Conservation (phyloP, 371 early-diverging fungal species). For the Syncephalastrum contaminatum region DNA sequence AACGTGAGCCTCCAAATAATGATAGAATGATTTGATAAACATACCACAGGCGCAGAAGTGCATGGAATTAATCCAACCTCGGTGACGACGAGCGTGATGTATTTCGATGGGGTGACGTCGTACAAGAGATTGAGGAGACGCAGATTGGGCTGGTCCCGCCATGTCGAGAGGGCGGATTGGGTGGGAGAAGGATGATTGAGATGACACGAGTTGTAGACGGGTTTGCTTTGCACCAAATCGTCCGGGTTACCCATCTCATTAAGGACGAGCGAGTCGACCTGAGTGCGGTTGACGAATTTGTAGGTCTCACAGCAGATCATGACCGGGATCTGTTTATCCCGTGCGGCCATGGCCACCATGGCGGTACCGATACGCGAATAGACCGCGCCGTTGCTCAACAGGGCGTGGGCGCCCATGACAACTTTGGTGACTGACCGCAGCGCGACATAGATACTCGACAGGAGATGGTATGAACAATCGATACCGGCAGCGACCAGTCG, state of each 20-base stretch:
- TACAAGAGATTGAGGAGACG: conserved; percentile 86
- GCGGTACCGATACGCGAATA: conserved; percentile 93
- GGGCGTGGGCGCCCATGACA: conserved; percentile 89
- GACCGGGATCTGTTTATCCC: conserved; percentile 87
- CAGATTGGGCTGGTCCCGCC: conserved; percentile 70
- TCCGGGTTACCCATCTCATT: conserved; percentile 93
- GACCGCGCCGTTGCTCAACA: conserved; percentile 92
- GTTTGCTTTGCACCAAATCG: conserved; percentile 68
- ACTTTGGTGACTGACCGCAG: conserved; percentile 91
- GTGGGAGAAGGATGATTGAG: conserved; percentile 14
- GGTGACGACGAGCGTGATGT: conserved; percentile 87
- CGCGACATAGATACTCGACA: conserved; percentile 68
- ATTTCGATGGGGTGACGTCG: conserved; percentile 94
- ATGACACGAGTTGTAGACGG: conserved; percentile 25
- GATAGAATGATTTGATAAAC: conserved; percentile 7
- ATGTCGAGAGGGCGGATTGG: conserved; percentile 45
- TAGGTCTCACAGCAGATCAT: conserved; percentile 96
- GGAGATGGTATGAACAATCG: conserved; percentile 73
- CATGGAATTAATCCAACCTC: conserved; percentile 96
- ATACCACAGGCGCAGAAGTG: conserved; percentile 87
- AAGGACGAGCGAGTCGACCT: conserved; percentile 93
- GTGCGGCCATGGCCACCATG: conserved; percentile 89
- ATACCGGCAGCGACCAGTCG: conserved; percentile 69
- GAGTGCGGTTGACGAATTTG: conserved; percentile 92
- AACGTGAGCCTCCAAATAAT: neutral